Conservation (phyloP, 805 yeast species). For the Candida orba region DNA sequence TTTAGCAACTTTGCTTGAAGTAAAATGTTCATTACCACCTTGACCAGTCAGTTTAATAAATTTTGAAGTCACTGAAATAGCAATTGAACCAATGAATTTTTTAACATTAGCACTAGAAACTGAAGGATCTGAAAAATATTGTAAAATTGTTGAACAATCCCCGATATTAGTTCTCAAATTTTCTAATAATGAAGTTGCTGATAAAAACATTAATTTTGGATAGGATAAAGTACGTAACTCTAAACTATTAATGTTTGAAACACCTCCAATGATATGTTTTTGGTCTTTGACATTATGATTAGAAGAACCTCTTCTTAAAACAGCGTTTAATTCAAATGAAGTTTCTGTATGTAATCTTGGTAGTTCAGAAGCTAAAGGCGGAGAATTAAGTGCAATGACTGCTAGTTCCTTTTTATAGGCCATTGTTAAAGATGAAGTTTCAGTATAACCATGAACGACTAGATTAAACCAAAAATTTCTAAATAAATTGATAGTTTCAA, state of each 20-base stretch:
- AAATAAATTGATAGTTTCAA: conserved; percentile 52
- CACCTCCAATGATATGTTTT: conserved; percentile 42
- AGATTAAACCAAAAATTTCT: conserved; percentile 92
- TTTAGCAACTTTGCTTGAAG: conserved; percentile 50
- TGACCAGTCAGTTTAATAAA: conserved; percentile 40
- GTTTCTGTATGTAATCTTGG: conserved; percentile 84
- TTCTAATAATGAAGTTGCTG: conserved; percentile 77
- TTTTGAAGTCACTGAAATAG: conserved; percentile 50
- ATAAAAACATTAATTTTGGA: conserved; percentile 79
- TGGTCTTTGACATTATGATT: conserved; percentile 74
- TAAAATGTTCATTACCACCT: conserved; percentile 50
- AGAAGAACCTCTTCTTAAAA: conserved; percentile 83
- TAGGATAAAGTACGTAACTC: conserved; percentile 52
- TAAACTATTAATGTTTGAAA: conserved; percentile 35
- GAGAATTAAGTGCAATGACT: conserved; percentile 78
- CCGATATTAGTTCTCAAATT: conserved; percentile 72
- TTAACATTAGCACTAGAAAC: conserved; percentile 62
- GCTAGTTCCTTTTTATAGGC: conserved; percentile 43
- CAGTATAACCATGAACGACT: conserved; percentile 84
- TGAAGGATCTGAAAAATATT: conserved; percentile 84
- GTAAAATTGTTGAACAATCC: conserved; percentile 67
- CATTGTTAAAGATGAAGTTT: conserved; percentile 45
- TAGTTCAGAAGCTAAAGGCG: conserved; percentile 77
- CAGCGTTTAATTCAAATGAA: conserved; percentile 85
- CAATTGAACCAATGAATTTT: conserved; percentile 57